Percentiles rank a stretch among this genome's conserved stretches.
Conservation (phyloP, 2,329 filamentous ascomycete genomes). For the Emmonsiellopsis sp. region DNA sequence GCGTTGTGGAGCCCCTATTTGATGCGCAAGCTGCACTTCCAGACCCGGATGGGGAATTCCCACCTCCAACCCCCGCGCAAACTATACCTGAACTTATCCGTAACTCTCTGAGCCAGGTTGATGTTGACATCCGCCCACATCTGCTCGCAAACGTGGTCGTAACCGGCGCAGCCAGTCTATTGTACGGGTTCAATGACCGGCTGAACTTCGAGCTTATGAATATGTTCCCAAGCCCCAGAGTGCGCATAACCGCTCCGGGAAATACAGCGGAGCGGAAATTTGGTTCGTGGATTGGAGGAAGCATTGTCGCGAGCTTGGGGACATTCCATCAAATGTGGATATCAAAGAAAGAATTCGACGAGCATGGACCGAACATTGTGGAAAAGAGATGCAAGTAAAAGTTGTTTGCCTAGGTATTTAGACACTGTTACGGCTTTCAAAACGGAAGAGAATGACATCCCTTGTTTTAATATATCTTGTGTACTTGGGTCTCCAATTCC, state of each 20-base stretch:
- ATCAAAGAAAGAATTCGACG: conserved; percentile 91
- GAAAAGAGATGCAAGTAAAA: conserved; percentile 88
- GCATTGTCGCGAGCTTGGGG: conserved; percentile 86
- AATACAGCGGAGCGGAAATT: conserved; percentile 83
- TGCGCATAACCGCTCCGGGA: conserved; percentile 80
- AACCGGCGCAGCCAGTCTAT: conserved; percentile 75
- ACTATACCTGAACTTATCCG: conserved; percentile 79
- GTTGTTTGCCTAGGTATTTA: neutral
- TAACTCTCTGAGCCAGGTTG: conserved; percentile 65
- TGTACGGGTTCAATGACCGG: conserved; percentile 87
- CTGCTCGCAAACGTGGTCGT: conserved; percentile 86
- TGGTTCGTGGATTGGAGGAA: conserved; percentile 91
- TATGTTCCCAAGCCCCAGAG: conserved; percentile 75
- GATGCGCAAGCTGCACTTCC: conserved; percentile 67
- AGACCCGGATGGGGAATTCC: conserved; percentile 33
- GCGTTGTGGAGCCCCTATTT: conserved; percentile 80
- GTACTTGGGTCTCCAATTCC: neutral
- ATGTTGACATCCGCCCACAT: conserved; percentile 77
- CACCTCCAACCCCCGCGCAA: conserved; percentile 57
- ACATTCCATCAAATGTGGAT: conserved; percentile 99
- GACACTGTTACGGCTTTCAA: neutral
- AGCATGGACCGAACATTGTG: conserved; percentile 81
- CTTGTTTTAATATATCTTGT: neutral
- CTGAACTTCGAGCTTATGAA: conserved; percentile 72
- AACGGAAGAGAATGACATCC: neutral